A percentile compares a stretch with the other conserved stretches of the same genome.
Conservation (phyloP, 768 basidiomycete species). For the Suillus subaureus region DNA sequence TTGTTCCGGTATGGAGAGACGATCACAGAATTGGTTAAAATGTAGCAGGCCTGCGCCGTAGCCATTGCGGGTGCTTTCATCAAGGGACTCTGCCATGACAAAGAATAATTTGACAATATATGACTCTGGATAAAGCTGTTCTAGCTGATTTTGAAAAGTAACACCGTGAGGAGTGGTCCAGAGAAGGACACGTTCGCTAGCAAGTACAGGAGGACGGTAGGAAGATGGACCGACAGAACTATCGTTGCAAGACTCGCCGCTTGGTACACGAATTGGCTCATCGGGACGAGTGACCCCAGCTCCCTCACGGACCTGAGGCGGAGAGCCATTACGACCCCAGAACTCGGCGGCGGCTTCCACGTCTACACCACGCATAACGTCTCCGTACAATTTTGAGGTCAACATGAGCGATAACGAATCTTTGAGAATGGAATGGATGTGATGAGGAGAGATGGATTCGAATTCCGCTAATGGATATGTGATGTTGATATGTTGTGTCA, state of each 20-base stretch:
- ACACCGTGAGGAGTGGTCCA: conserved; percentile 25
- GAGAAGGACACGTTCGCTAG: conserved; percentile 12
- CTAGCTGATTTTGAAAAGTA: conserved; percentile 3
- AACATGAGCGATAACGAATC: not conserved
- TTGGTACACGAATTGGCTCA: not conserved
- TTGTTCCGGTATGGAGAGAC: conserved; percentile 33
- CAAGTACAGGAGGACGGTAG: conserved; percentile 18
- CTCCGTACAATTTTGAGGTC: not conserved
- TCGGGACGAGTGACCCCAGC: not conserved
- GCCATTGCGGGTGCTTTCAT: conserved; percentile 19
- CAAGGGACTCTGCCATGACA: conserved; percentile 18
- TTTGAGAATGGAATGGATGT: not conserved
- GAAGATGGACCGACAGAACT: not conserved
- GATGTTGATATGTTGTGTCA: not conserved
- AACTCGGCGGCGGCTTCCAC: not conserved
- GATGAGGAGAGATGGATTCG: not conserved
- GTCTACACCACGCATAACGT: not conserved
- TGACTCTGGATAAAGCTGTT: not conserved
- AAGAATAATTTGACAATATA: conserved; percentile 5
- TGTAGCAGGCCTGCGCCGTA: conserved; percentile 37
- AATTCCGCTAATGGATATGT: not conserved
- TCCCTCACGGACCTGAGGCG: not conserved
- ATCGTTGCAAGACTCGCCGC: not conserved
- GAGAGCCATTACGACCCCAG: not conserved
- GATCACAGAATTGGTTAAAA: conserved; percentile 41